Conservation (phyloP, 192 early-diverging fungal species). For the Backusella westeae region DNA sequence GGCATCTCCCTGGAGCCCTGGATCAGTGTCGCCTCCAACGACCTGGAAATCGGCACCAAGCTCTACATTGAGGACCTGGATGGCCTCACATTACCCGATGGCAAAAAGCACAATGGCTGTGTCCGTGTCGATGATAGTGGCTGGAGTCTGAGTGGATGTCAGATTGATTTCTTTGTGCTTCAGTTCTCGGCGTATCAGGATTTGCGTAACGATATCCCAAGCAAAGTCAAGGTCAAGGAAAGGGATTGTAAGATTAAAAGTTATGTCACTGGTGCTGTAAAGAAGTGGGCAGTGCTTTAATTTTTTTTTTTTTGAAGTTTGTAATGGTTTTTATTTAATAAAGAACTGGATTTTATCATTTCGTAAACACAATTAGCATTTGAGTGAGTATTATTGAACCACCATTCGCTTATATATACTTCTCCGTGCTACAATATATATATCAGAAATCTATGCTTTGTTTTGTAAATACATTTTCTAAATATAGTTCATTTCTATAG, state of each 20-base stretch:
- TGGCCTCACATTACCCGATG: conserved; percentile 30
- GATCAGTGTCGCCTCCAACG: conserved; percentile 39
- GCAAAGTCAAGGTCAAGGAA: conserved; percentile 3
- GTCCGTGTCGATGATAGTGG: conserved; percentile 40
- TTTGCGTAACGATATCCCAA: conserved; percentile 8
- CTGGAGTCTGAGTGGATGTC: conserved; percentile 31
- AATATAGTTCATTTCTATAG: too few relatives aligned
- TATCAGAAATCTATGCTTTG: too few relatives aligned
- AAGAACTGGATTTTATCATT: background rate
- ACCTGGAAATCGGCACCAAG: conserved; percentile 27
- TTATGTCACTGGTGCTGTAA: conserved; percentile 17
- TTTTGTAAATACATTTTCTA: too few relatives aligned
- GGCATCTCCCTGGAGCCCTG: conserved; percentile 33
- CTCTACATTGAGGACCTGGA: conserved; percentile 34
- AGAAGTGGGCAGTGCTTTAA: conserved; percentile 22
- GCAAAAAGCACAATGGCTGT: conserved; percentile 42
- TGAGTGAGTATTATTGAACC: too few relatives aligned
- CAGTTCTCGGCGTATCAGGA: conserved; percentile 11
- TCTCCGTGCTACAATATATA: too few relatives aligned
- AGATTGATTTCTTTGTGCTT: conserved; percentile 35
- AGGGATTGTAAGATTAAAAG: conserved; percentile 16
- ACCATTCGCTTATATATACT: too few relatives aligned
- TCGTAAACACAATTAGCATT: too few relatives aligned
- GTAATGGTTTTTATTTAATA: background rate
- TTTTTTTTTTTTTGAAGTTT: too few relatives aligned